Evolutionary conservation across 495 filamentous ascomycete species (phyloP).

Genomic region (Penicilliopsis zonata): DNA sequence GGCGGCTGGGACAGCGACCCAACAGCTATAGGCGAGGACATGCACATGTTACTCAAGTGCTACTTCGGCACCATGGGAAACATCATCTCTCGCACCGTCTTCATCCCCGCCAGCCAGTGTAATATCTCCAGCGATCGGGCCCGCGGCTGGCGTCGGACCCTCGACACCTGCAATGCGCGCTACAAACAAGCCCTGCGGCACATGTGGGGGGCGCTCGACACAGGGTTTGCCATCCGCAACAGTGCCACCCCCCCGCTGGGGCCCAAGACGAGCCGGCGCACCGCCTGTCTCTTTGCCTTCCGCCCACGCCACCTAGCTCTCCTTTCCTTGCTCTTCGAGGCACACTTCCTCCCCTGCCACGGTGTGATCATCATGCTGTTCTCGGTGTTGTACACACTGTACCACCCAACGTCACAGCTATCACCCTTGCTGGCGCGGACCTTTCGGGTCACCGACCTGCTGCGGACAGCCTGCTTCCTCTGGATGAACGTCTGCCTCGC

Average conservation of each 20-base stretch:
- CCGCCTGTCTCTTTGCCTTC: constrained; percentile 14
- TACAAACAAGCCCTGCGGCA: constrained; percentile 56
- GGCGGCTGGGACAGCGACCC: constrained; percentile 55
- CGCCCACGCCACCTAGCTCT: constrained; percentile 26
- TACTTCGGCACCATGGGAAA: constrained; percentile 58
- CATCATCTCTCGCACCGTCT: constrained; percentile 35
- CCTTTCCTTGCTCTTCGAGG: constrained; percentile 52
- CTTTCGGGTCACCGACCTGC: constrained; percentile 41
- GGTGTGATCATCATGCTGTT: constrained; percentile 47
- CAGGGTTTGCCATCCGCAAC: constrained; percentile 40
- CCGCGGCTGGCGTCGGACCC: constrained; percentile 31
- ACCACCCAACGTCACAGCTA: constrained; percentile 30
- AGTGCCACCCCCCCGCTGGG: no score
- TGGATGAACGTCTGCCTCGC: constrained; percentile 46
- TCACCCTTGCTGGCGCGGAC: constrained; percentile 39
- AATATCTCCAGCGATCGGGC: constrained; percentile 46
- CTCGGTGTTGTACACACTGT: constrained; percentile 41
- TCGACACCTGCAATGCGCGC: constrained; percentile 42
- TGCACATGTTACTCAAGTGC: constrained; percentile 67
- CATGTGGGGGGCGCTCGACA: constrained; percentile 63
- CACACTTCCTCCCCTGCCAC: constrained; percentile 56
- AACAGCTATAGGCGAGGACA: constrained; percentile 58
- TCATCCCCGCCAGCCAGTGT: constrained; percentile 54
- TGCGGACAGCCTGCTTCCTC: constrained; percentile 46
- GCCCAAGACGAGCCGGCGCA: constrained; percentile 12